Evolutionary conservation across 768 basidiomycete species (phyloP).

Genomic region (Daedaleopsis nitida): DNA sequence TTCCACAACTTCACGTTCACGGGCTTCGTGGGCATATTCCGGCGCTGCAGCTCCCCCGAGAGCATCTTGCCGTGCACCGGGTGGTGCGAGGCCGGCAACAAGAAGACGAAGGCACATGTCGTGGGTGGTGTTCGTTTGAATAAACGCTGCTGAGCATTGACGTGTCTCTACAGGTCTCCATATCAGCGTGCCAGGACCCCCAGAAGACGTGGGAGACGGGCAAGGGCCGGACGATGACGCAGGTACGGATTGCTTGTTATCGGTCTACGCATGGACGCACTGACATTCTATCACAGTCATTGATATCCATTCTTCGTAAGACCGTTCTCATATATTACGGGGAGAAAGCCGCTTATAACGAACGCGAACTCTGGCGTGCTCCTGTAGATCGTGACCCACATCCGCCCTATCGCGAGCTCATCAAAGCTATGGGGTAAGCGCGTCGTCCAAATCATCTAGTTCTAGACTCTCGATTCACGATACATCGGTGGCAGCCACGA

Average conservation of each 20-base stretch:
- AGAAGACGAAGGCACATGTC: not conserved
- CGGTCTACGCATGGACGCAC: not conserved
- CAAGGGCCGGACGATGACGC: constrained; percentile 6
- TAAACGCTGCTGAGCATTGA: not conserved
- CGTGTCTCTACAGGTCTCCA: not conserved
- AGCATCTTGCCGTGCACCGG: constrained; percentile 19
- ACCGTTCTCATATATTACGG: not conserved
- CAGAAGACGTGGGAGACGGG: constrained; percentile 27
- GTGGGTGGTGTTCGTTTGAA: constrained; percentile 1
- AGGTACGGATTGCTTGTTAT: not conserved
- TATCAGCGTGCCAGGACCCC: constrained; percentile 26
- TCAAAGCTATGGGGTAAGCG: not conserved
- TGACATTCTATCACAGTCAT: not conserved
- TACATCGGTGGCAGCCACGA: not conserved
- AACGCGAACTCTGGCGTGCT: not conserved
- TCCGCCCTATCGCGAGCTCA: not conserved
- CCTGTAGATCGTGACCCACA: not conserved
- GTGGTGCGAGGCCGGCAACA: constrained; percentile 15
- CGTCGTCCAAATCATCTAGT: not conserved
- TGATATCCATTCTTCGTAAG: not conserved
- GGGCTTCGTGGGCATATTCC: not conserved
- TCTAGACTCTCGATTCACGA: not conserved
- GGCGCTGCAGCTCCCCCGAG: constrained; percentile 21
- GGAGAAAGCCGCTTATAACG: not conserved
- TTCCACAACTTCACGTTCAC: not conserved